Evolutionary conservation across 75 land plant species (phyloP).

Genomic region (Isoetes taiwanensis): DNA sequence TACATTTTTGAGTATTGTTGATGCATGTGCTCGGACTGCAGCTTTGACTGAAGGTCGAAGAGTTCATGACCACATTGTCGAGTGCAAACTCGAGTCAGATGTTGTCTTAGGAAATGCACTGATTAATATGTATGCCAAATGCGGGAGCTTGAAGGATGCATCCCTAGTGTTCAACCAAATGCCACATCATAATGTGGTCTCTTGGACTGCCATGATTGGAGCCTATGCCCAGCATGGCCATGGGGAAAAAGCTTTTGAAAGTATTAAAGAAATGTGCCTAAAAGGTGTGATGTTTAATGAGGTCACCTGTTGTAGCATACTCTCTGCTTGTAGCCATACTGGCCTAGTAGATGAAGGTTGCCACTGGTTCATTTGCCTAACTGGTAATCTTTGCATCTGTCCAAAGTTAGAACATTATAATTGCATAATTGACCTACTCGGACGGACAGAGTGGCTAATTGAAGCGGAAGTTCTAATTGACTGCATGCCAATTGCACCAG

Average conservation of each 20-base stretch:
- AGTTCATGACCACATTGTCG: no score
- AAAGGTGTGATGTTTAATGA: conserved; percentile 9
- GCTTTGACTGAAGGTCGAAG: no score
- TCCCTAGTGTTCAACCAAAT: no score
- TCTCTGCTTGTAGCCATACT: conserved; percentile 16
- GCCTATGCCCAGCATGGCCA: conserved; percentile 19
- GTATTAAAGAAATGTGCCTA: conserved; percentile 2
- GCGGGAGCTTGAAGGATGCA: no score
- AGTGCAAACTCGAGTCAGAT: no score
- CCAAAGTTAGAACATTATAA: conserved; percentile 13
- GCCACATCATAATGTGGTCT: conserved; percentile 15
- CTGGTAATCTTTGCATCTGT: not conserved
- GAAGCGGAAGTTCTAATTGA: conserved; percentile 10
- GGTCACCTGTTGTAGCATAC: conserved; percentile 9
- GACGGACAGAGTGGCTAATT: conserved; percentile 13
- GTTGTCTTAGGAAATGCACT: no score
- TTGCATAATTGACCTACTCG: conserved; percentile 19
- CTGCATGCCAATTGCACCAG: conserved; percentile 9
- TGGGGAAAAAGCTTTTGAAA: conserved; percentile 7
- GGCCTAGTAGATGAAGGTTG: conserved; percentile 14
- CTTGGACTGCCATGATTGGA: conserved; percentile 16
- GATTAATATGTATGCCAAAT: no score
- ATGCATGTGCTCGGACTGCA: no score
- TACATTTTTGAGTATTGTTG: no score
- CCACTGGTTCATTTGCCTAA: conserved; percentile 5